Percentiles rank a stretch among this genome's conserved stretches.
Conservation (phyloP, 306 rosid species). For the Vigna reflexopilosa region DNA sequence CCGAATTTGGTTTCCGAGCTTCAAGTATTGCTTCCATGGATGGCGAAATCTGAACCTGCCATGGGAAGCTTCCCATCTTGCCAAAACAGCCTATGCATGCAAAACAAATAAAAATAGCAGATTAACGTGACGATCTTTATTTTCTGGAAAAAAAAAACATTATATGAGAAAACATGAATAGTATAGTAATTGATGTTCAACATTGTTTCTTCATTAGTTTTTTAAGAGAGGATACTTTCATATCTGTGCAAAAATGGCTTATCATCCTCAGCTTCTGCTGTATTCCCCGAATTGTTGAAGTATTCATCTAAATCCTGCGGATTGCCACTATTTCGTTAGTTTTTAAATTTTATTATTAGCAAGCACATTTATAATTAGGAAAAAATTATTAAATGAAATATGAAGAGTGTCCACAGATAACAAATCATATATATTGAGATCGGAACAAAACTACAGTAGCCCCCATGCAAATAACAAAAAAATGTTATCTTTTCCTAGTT, state of each 20-base stretch:
- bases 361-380: too few relatives aligned
- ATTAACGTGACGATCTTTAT: background rate
- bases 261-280: background rate
- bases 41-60: constrained; percentile 9
- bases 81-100: constrained; percentile 57
- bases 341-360: background rate
- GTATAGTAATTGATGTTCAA: constrained; percentile 21
- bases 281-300: too few relatives aligned
- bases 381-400: too few relatives aligned
- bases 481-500: too few relatives aligned
- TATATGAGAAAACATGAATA: background rate
- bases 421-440: too few relatives aligned
- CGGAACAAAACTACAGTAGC: too few relatives aligned
- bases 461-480: too few relatives aligned
- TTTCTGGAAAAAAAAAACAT: background rate
- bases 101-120: background rate
- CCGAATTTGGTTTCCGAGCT: too few relatives aligned
- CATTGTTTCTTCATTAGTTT: constrained; percentile 57
- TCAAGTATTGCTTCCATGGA: too few relatives aligned
- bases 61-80: constrained; percentile 71
- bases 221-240: constrained; percentile 56
- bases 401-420: background rate
- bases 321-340: background rate
- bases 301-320: constrained; percentile 24
- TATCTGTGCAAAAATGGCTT: constrained; percentile 47